Evolutionary conservation across 1,284 basidiomycete genomes (phyloP), one percentile per base, ranked within the genome.

Genomic region (Cutaneotrichosporon dermatis): DNA sequence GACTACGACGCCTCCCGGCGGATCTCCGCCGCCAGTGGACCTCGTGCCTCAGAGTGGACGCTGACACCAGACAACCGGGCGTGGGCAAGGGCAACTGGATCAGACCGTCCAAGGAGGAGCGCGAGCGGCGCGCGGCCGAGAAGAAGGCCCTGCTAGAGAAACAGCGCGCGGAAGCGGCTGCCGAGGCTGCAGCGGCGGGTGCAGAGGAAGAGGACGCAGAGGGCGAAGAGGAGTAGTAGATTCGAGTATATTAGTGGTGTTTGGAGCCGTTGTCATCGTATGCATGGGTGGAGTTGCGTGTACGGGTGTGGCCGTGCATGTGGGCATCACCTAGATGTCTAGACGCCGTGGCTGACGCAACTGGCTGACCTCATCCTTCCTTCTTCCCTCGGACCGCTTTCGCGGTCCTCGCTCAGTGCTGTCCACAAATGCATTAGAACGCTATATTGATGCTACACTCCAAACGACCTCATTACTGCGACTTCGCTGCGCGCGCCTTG

Each of bases 51-150:
- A 9, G 8, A 39, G 35, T 7, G n/a, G 9, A 13, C 9, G 53
- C 53, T 58, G 39, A 53, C 49, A 16, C 5, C 37, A 71, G 68
- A n/a, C 66, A 69, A 63, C 67, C 68, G 0, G 75, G 75, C 15
- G 70, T 75, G 8, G 75, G 75, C 13, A 77, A 76, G 61, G 75
- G 75, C 34, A 77, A 77, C 62, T 77, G 75, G 75, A 69, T 73
- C 40, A 69, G 75, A 9, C 75, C 75, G 16, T 66, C 72, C n/a
- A 77, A 77, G 58, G 73, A 76, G 52, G 73, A 72, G 54, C 59
- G 65, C 35, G 66, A 69, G 15, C 62, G 66, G 35, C 57, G 62
- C n/a, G 66, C 68, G 5, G 71, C 66, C 0, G 70, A 69, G 58
- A 72, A 75, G 55, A 67, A 63, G 58, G 68, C 68, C 16, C 54